Base-by-base conservation (phyloP, 306 rosid genomes). In the Cicer pinnatifidum region DNA sequence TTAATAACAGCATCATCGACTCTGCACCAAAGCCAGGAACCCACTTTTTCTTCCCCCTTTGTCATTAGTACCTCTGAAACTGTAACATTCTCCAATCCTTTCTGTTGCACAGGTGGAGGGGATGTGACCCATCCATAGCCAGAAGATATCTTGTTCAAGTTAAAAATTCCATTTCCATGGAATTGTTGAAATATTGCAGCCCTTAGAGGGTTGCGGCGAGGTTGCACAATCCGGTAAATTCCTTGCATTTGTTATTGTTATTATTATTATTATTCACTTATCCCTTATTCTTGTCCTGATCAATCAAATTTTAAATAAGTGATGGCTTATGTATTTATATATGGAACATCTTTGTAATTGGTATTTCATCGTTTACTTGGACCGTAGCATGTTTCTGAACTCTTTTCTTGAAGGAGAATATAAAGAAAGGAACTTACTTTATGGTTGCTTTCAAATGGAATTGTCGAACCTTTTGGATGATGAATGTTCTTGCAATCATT, bases 61-160 rank as follows among this genome's bases (percentile, higher is more conserved):
- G 82, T 78, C 85, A 80, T 40, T 5, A 94, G 85, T 19, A 89
- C 86, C 72, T 94, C 97, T 0, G 91, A 85, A 1, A 94, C 99
- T 0, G 90, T 86, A 7, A 91, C 92, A 80, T 94, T 90, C 87
- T 91, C 97, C 70, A 91, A 77, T 20, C 96, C 96, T 75, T 87
- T 91, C 64, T 67, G 83, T 63, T 79, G 89, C 79, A 58, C 57
- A 39, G 84, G 48, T 5, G 91, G 71, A 47, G 85, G 81, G 37
- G 88, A 76, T 0, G 80, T 79, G 10, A 67, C 69, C 37, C 83
- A 19, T 75, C 88, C 88, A 19, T 76, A 84, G 8, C 79, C 72
- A 3, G 85, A 65, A 61, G 50, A 43, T 11, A 78, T 3, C 60
- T 82, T 83, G 48, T 76, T 81, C 28, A 67, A 66, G 74, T 62